A percentile compares a stretch with the other conserved stretches of the same genome.
Evolutionary conservation across 768 basidiomycete species (phyloP).

Genomic region (Pseudohyphozyma bogoriensis): DNA sequence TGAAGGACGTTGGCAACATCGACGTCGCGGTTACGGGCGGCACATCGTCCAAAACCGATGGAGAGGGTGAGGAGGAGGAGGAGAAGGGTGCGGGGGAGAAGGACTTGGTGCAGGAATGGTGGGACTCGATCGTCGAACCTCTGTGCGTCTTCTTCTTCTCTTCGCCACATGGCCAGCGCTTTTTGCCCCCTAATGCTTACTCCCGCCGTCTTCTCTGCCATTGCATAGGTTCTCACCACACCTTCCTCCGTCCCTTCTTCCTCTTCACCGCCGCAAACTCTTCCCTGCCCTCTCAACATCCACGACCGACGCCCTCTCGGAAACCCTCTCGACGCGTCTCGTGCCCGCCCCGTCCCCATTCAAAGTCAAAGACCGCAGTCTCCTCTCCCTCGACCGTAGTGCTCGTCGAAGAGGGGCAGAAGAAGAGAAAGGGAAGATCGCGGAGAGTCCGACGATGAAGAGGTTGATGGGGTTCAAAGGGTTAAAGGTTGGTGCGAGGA

Average conservation of each 20-base stretch:
- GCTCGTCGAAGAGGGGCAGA: constrained; percentile 4
- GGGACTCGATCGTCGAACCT: constrained; percentile 23
- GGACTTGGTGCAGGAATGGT: constrained; percentile 23
- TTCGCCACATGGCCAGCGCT: no score
- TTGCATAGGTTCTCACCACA: constrained; percentile 4
- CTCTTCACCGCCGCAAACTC: constrained; percentile 25
- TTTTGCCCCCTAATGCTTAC: no score
- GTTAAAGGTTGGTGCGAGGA: no score
- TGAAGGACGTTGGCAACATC: constrained; percentile 11
- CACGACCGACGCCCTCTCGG: background rate
- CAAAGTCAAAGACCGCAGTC: constrained; percentile 24
- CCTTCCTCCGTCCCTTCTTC: background rate
- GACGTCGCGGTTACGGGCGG: background rate
- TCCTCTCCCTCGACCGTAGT: constrained; percentile 26
- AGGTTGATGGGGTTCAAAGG: constrained; percentile 13
- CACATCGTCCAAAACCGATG: no score
- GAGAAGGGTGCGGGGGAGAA: background rate
- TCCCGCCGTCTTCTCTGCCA: no score
- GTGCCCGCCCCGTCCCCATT: constrained; percentile 15
- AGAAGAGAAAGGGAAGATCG: constrained; percentile 5
- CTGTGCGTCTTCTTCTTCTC: constrained; percentile 5
- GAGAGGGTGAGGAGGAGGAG: no score
- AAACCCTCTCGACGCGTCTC: constrained; percentile 8
- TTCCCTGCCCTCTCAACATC: constrained; percentile 22
- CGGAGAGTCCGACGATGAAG: constrained; percentile 31